Conservation (phyloP, 2,329 filamentous ascomycete species). For the Colletotrichum liaoningense region DNA sequence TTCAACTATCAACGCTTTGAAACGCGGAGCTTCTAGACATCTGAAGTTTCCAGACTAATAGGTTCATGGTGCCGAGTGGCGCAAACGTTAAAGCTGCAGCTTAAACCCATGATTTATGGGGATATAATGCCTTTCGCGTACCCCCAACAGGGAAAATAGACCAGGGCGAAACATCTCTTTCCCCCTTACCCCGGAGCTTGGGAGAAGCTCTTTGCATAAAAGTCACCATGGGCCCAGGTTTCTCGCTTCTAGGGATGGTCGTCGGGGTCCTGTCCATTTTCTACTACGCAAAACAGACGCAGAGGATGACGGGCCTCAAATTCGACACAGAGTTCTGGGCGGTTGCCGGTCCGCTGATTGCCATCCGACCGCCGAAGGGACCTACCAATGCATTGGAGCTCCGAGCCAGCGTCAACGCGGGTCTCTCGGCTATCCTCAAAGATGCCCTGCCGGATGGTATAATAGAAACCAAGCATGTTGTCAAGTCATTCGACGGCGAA, state of each 20-base stretch:
- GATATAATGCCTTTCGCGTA: constrained; percentile 1
- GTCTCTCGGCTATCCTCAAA: not conserved
- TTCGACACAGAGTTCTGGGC: constrained; percentile 32
- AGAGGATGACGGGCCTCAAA: constrained; percentile 9
- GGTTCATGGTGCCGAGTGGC: not conserved
- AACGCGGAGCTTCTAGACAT: not conserved
- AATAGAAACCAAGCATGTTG: constrained; percentile 3
- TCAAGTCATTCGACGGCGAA: constrained; percentile 21
- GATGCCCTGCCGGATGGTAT: not conserved
- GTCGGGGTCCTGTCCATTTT: not conserved
- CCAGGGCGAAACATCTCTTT: not conserved
- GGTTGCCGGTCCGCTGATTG: constrained; percentile 12
- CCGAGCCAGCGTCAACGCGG: constrained; percentile 1
- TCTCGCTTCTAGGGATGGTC: not conserved
- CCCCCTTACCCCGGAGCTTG: not conserved
- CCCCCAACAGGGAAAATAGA: not conserved
- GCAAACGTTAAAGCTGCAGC: not conserved
- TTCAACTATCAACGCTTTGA: not conserved
- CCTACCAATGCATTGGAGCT: constrained; percentile 5
- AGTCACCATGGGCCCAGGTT: not conserved
- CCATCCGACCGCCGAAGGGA: constrained; percentile 16
- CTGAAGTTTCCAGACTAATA: not conserved
- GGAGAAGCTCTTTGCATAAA: not conserved
- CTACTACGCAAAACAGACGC: not conserved
- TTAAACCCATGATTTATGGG: not conserved